Conservation (phyloP, 805 yeast genomes). For the Vanderwaltozyma verrucispora region DNA sequence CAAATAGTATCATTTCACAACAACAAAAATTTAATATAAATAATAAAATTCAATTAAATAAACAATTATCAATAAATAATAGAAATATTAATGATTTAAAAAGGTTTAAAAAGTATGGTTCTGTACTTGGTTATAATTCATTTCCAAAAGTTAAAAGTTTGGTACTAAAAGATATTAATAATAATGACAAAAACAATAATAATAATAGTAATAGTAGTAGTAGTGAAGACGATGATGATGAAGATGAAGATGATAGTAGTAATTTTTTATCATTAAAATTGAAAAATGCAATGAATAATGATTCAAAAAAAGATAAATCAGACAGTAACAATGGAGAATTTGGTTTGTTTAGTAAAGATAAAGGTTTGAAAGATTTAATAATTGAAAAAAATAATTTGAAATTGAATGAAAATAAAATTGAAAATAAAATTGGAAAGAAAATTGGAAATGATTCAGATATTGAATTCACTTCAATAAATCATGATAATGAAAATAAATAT, state of each 20-base stretch:
- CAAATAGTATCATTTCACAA: constrained; percentile 7
- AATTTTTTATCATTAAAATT: constrained; percentile 19
- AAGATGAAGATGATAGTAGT: constrained; percentile 13
- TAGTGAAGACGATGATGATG: constrained; percentile 8
- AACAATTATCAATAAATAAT: neutral
- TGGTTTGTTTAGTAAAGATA: constrained; percentile 7
- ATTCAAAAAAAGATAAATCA: constrained; percentile 1
- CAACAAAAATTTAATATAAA: neutral
- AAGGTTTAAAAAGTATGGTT: constrained; percentile 27
- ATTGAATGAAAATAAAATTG: too few relatives aligned
- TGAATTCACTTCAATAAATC: constrained; percentile 39
- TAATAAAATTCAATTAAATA: neutral
- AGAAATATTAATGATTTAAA: constrained; percentile 13
- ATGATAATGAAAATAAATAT: constrained; percentile 31
- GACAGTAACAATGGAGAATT: constrained; percentile 7
- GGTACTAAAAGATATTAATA: constrained; percentile 21
- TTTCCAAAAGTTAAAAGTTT: constrained; percentile 21
- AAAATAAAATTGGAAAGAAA: constrained; percentile 7
- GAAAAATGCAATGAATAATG: constrained; percentile 16
- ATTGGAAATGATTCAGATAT: constrained; percentile 32
- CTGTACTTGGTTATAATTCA: constrained; percentile 19
- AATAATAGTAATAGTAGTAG: constrained; percentile 15
- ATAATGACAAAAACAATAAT: constrained; percentile 5
- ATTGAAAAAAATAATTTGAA: constrained; percentile 2
- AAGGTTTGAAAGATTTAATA: constrained; percentile 13